Base-by-base conservation (phyloP, 768 basidiomycete species). In the Imleria badia region DNA sequence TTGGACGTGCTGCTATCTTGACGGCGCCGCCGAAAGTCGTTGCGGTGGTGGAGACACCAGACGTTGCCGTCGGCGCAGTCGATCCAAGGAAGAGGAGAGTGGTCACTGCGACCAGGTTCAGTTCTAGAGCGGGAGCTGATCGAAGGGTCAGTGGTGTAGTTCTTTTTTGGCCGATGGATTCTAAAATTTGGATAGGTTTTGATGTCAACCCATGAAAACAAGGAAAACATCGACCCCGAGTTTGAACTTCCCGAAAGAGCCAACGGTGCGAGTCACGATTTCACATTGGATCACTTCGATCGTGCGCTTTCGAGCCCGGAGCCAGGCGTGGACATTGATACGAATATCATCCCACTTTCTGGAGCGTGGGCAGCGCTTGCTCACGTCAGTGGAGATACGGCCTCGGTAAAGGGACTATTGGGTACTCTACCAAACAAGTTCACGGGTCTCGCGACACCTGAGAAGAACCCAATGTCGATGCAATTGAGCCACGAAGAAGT, bases 381-480 rank as follows among this genome's bases (percentile, higher is more conserved):
- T 36, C 69, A 73, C 14, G 55, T 64, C n/a, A 70, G 71, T 26
- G 57, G 60, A 3, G 70, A 66, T 6, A 72, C 71, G 5, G 11
- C 42, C 1, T 38, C 58, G 39, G 73, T 82, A 13, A 83, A 81
- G 60, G 90, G 89, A 7, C 63, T 91, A 1, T 69, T 81, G 39
- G 85, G 90, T 0, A 60, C 73, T 17, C 66, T 90, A 13, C 91
- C 90, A 2, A 63, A 64, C 33, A 90, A 87, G 66, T 94, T 92
- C 62, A 67, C 76, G 19, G 91, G 91, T 3, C 77, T 96, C 40
- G 88, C 91, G 30, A 89, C 83, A 22, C 91, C 94, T 2, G 93
- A 89, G 72, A 91, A 94, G 81, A 94, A 95, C 62, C 94, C 93
- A 9, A 94, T 94, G 93, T 89, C 89, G 57, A 89, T 96, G 86